Evolutionary conservation across 2,329 filamentous ascomycete species (phyloP).

Genomic region (Aspergillus arachidicola): DNA sequence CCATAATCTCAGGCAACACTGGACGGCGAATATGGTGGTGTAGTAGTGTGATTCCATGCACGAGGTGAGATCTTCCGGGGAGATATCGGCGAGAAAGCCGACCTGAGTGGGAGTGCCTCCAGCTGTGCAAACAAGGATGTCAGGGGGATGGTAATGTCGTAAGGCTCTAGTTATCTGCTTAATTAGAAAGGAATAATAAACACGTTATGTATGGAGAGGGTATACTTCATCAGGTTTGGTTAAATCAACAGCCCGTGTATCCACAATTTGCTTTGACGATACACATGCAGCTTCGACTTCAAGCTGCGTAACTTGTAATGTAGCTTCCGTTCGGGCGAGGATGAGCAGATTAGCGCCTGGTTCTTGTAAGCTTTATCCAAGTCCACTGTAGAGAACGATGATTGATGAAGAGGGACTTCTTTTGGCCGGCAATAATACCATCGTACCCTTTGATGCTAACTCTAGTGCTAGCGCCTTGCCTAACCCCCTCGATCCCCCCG

Average conservation of each 20-base stretch:
- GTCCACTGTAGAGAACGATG: not conserved
- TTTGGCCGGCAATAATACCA: too few species aligned
- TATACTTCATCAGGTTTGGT: constrained; percentile 6
- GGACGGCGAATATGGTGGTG: constrained; percentile 10
- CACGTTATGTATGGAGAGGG: not conserved
- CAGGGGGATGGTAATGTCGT: constrained; percentile 9
- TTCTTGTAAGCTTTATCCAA: not conserved
- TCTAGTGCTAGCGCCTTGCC: constrained; percentile 9
- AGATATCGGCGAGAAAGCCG: constrained; percentile 22
- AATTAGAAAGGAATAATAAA: not conserved
- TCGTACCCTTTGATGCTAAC: constrained; percentile 9
- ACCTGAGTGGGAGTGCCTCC: constrained; percentile 20
- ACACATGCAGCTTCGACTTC: constrained; percentile 6
- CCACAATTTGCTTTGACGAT: constrained; percentile 9
- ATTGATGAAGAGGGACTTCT: not conserved
- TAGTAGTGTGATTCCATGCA: constrained; percentile 20
- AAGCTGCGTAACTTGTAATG: constrained; percentile 1
- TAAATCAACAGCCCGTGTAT: constrained; percentile 5
- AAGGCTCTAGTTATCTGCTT: not conserved
- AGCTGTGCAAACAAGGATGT: constrained; percentile 21
- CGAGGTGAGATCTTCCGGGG: constrained; percentile 10
- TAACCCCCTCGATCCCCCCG: constrained; percentile 10
- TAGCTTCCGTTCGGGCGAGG: not conserved
- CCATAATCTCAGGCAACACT: constrained; percentile 13
- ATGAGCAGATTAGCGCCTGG: constrained; percentile 11